Evolutionary conservation across 768 basidiomycete species (phyloP).

Genomic region (Mrakia frigida): DNA sequence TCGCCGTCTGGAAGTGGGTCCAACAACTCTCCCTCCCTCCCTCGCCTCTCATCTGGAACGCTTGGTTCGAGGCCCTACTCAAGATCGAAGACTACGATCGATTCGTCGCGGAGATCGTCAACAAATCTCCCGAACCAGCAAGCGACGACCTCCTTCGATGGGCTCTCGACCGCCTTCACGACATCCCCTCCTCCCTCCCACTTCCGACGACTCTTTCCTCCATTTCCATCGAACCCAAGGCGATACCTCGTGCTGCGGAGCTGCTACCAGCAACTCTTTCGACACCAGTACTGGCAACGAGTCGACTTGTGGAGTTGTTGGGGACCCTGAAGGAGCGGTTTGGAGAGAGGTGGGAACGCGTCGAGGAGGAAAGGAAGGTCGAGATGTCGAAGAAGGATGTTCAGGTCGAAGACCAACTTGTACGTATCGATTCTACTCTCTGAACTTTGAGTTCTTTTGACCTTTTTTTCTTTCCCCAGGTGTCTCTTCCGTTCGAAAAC

Average conservation of each 20-base stretch:
- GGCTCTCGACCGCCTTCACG: not conserved
- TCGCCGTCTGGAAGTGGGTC: not conserved
- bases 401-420: not conserved
- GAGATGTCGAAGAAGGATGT: not conserved
- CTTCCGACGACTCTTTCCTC: not conserved
- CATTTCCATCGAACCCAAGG: not conserved
- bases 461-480: not conserved
- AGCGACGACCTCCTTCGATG: not conserved
- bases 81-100: not conserved
- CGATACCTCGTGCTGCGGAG: not conserved
- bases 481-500: too few relatives aligned
- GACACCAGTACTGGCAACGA: too few relatives aligned
- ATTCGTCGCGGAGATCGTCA: not conserved
- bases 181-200: too few relatives aligned
- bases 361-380: not conserved
- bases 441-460: not conserved
- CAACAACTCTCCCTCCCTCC: not conserved
- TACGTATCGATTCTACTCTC: not conserved
- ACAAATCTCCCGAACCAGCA: not conserved
- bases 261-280: not conserved
- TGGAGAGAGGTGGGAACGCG: not conserved
- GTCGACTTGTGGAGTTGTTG: not conserved
- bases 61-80: not conserved
- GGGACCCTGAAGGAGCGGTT: not conserved
- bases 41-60: not conserved